Base-by-base conservation (phyloP, 768 basidiomycete species). In the Phaffia tasmanica region DNA sequence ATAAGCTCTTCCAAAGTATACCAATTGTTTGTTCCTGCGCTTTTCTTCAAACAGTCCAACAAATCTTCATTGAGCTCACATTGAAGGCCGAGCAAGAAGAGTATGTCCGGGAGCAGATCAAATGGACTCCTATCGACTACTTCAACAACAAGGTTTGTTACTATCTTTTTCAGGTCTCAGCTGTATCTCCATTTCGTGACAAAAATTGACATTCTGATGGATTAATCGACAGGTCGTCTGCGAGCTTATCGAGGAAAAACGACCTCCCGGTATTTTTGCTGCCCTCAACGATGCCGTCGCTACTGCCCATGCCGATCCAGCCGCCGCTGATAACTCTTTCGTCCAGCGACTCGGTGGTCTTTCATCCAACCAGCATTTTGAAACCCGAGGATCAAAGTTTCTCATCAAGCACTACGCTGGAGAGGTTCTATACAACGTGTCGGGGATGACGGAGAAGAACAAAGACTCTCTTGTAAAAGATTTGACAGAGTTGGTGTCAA, bases 361-460 rank as follows among this genome's bases (percentile, higher is more conserved):
- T 5, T 80, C 88, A 7, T 83, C 85, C 6, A 94, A 94, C 76
- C 80, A 90, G 23, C 93, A 99, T 76, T 99, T 98, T 74, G 95
- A 99, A 74, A 80, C 89, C 18, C 88, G 95, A 57, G 95, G 95
- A 16, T 78, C 86, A 18, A 92, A 99, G 75, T 99, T 98, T 79
- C 77, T 99, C 61, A 87, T 99, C 70, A 86, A 85, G 73, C 95
- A 99, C 74, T 99, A 98, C 74, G 95, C 95, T n/a, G 95, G 95
- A 72, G 95, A 98, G 73, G 95, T 99, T 69, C 88, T 91, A 84
- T 99, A 99, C 79, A 95, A 93, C 70, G 85, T 98, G 16, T 75
- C 87, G 8, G 95, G 95, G 2, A 99, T 99, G 94, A 98, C 95
- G 19, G 95, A 99, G 78, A 99, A 99, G 82, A 99, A 99, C 81